These are phyloP conservation scores for Cochlearia excelsa DNA, from an alignment of 345 rosid species.

Conservation along the genomic window DNA sequence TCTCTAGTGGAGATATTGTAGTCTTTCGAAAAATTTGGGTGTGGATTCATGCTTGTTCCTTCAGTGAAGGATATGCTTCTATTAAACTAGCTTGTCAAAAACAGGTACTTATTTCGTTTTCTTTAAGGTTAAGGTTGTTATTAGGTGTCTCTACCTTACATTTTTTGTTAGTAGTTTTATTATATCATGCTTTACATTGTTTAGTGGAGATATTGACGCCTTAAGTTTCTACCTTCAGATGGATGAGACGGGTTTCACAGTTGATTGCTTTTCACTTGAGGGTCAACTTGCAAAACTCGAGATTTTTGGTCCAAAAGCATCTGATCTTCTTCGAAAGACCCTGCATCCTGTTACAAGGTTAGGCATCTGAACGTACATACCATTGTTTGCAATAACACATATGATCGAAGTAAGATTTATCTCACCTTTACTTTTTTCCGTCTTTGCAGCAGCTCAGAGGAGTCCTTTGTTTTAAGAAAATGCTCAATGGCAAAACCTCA, in stretches of 20 bases:
- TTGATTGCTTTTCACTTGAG: constrained; percentile 66
- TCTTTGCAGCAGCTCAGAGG: constrained; percentile 43
- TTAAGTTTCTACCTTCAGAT: constrained; percentile 41
- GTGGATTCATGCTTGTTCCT: constrained; percentile 88
- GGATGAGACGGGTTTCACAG: constrained; percentile 43
- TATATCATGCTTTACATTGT: constrained; percentile 10
- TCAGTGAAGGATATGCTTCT: constrained; percentile 67
- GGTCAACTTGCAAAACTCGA: constrained; percentile 79
- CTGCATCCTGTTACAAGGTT: constrained; percentile 51
- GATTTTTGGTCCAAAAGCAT: constrained; percentile 66
- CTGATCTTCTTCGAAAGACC: constrained; percentile 60
- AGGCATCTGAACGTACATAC: constrained; percentile 30
- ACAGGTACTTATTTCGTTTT: constrained; percentile 40
- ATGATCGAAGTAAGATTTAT: constrained; percentile 15
- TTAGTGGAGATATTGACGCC: constrained; percentile 14
- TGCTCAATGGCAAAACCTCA: constrained; percentile 41
- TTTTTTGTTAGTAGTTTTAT: constrained; percentile 1
- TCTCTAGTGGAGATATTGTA: constrained; percentile 20
- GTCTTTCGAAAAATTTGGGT: constrained; percentile 58
- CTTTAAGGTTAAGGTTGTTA: not conserved
- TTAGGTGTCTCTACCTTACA: constrained; percentile 8
- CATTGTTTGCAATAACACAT: constrained; percentile 4
- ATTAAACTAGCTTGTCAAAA: constrained; percentile 63
- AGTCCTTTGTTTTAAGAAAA: constrained; percentile 37
- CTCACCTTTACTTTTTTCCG: constrained; percentile 8